Percentiles rank a stretch among this genome's conserved stretches.
phyloP scores from a whole-genome alignment of 345 rosid genomes.

The Populus alba region DNA sequence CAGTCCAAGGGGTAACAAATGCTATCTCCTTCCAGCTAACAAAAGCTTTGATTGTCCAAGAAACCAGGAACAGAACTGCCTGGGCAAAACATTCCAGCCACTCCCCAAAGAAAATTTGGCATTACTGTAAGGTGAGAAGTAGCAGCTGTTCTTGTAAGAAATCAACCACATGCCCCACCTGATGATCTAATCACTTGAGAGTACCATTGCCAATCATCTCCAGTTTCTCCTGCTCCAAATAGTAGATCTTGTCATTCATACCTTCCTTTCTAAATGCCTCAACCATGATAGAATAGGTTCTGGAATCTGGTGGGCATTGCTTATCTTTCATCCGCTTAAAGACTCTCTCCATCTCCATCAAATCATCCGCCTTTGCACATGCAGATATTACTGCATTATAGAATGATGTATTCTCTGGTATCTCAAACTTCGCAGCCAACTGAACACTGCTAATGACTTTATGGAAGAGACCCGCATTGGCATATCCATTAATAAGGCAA shows the following conservation, averaged over 20 bases:
- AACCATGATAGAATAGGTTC: conserved; percentile 62
- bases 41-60: neutral
- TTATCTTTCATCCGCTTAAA: conserved; percentile 72
- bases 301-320: conserved; percentile 51
- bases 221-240: conserved; percentile 67
- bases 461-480: conserved; percentile 75
- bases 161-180: neutral
- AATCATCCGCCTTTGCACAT: conserved; percentile 72
- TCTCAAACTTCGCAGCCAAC: conserved; percentile 72
- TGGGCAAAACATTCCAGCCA: neutral
- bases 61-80: neutral
- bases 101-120: neutral
- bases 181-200: neutral
- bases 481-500: conserved; percentile 76
- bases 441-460: conserved; percentile 69
- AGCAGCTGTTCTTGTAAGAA: neutral
- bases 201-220: conserved; percentile 13
- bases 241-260: conserved; percentile 76
- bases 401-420: conserved; percentile 64
- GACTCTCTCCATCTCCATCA: conserved; percentile 93
- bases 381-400: conserved; percentile 72
- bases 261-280: conserved; percentile 72
- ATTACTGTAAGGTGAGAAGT: neutral
- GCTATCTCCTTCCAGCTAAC: neutral
- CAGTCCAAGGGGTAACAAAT: neutral